phyloP scores from a whole-genome alignment of 768 basidiomycete species.

The Rhodosporidiobolus odoratus region DNA sequence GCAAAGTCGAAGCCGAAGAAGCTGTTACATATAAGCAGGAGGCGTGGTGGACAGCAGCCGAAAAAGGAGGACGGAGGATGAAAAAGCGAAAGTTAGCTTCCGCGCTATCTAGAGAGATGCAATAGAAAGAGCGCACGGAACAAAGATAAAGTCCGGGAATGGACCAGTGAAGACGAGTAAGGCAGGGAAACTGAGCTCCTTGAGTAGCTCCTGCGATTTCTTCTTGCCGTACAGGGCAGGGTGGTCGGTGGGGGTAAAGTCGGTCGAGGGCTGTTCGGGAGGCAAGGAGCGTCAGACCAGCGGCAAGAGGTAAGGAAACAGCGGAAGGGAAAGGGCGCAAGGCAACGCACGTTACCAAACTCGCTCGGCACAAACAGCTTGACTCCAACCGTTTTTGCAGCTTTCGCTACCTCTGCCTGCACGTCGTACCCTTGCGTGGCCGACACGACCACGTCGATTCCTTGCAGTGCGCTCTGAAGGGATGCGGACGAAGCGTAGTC shows the following conservation, averaged over 20 bases:
- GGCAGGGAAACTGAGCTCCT: not conserved
- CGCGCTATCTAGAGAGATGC: too few relatives aligned
- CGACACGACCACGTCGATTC: conserved; percentile 23
- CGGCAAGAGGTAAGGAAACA: not conserved
- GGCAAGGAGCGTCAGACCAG: too few relatives aligned
- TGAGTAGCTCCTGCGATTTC: not conserved
- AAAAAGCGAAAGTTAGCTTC: not conserved
- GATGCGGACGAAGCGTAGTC: not conserved
- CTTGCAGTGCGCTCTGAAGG: conserved; percentile 9
- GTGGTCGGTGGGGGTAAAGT: not conserved
- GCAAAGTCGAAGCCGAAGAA: not conserved
- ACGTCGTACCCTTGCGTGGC: conserved; percentile 20
- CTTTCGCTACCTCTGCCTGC: conserved; percentile 16
- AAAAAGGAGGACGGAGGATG: not conserved
- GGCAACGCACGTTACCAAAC: conserved; percentile 37
- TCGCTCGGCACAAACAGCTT: conserved; percentile 46
- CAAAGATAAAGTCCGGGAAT: not conserved
- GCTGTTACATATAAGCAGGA: too few relatives aligned
- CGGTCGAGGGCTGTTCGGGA: not conserved
- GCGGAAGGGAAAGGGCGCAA: not conserved
- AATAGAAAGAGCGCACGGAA: not conserved
- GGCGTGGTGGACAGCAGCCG: not conserved
- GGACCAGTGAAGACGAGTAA: not conserved
- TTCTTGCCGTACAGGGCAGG: conserved; percentile 12
- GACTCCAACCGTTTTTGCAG: conserved; percentile 41